A percentile compares a stretch with the other conserved stretches of the same genome.
Evolutionary conservation across 2,329 filamentous ascomycete species (phyloP).

Genomic region (Beauveria pseudobassiana): DNA sequence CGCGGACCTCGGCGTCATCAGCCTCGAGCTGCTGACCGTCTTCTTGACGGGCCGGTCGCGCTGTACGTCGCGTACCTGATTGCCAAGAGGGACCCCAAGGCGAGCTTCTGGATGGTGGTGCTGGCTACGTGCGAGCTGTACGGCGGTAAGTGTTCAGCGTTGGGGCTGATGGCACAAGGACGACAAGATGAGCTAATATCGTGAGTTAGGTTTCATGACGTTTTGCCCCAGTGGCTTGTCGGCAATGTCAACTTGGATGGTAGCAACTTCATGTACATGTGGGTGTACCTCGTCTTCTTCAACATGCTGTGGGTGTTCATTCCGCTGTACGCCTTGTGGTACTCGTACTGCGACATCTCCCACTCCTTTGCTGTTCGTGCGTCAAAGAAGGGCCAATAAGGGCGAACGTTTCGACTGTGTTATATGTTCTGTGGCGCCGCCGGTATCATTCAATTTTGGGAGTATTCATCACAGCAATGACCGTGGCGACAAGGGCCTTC

Average conservation of each 20-base stretch:
- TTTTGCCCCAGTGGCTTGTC: conserved; percentile 62
- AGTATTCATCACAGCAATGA: no score
- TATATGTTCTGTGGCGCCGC: background rate
- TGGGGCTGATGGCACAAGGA: background rate
- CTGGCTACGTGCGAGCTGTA: conserved; percentile 61
- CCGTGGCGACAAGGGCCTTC: no score
- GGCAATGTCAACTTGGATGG: conserved; percentile 54
- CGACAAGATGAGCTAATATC: background rate
- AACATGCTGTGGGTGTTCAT: conserved; percentile 61
- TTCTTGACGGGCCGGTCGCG: conserved; percentile 52
- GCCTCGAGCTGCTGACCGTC: conserved; percentile 59
- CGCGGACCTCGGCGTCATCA: conserved; percentile 54
- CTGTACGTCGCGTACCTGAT: conserved; percentile 54
- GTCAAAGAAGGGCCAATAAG: conserved; percentile 24
- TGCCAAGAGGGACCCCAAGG: conserved; percentile 44
- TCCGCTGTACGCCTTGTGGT: conserved; percentile 51
- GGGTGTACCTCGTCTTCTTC: conserved; percentile 63
- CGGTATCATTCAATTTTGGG: no score
- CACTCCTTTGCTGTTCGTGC: conserved; percentile 37
- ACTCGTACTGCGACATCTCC: conserved; percentile 47
- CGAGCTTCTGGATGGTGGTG: conserved; percentile 56
- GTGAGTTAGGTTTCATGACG: conserved; percentile 55
- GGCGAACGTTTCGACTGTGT: background rate
- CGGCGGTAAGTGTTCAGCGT: conserved; percentile 38
- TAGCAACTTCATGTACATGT: conserved; percentile 61